These are phyloP conservation scores for Elsinoe fawcettii DNA, from an alignment of 2,329 filamentous ascomycete genomes.

Conservation along the genomic window DNA sequence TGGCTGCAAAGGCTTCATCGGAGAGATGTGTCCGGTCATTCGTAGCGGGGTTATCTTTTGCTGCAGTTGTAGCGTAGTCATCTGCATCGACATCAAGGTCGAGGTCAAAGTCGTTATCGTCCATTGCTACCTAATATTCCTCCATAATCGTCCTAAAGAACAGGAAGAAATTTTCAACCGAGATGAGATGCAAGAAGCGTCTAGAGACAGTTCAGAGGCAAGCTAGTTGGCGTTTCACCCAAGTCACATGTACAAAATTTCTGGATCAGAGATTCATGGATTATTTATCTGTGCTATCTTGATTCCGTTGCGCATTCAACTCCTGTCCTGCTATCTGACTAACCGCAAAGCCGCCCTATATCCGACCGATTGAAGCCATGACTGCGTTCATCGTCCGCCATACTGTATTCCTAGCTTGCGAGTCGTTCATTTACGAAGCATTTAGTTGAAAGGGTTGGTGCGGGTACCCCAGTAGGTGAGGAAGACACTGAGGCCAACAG, in stretches of 20 bases:
- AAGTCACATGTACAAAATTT: neutral
- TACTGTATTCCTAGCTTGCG: constrained; percentile 7
- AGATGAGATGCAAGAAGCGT: too few relatives aligned
- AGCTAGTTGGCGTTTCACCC: too few relatives aligned
- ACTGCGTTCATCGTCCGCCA: constrained; percentile 4
- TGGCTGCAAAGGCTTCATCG: constrained; percentile 26
- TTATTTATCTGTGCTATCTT: constrained; percentile 10
- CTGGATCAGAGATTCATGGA: neutral
- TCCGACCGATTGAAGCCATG: constrained; percentile 1
- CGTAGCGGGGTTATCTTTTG: constrained; percentile 21
- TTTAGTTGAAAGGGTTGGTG: constrained; percentile 82
- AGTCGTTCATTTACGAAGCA: constrained; percentile 17
- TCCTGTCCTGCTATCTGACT: neutral
- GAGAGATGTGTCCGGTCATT: constrained; percentile 28
- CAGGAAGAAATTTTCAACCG: too few relatives aligned
- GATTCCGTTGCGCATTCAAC: constrained; percentile 7
- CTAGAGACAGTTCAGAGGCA: too few relatives aligned
- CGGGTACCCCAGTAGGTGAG: constrained; percentile 96
- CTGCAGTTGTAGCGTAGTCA: constrained; percentile 27
- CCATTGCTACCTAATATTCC: neutral
- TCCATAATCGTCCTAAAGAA: neutral
- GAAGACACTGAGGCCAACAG: constrained; percentile 82
- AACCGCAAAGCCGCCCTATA: neutral
- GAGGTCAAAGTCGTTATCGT: constrained; percentile 21
- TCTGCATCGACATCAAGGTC: constrained; percentile 28